Conservation (phyloP, 1,139 yeast genomes). For the Pneumocystis murina region DNA sequence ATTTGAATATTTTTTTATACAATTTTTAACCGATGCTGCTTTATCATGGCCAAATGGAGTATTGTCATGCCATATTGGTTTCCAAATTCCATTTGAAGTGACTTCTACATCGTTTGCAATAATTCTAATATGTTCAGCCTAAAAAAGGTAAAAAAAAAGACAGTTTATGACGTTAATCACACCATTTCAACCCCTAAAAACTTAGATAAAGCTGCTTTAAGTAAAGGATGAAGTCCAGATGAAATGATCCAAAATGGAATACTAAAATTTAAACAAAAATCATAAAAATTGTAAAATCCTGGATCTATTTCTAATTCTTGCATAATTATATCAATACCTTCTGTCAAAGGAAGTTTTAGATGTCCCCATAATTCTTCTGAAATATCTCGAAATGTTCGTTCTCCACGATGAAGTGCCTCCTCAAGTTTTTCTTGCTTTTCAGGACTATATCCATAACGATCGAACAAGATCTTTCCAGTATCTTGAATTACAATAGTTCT, state of each 20-base stretch:
- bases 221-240: slow-evolving; percentile 53
- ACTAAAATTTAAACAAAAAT: slow-evolving; percentile 35
- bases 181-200: slow-evolving; percentile 35
- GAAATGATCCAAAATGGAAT: slow-evolving; percentile 50
- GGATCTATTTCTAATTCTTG: slow-evolving; percentile 42
- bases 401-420: slow-evolving; percentile 25
- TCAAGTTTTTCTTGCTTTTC: slow-evolving; percentile 28
- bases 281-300: slow-evolving; percentile 42
- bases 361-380: slow-evolving; percentile 34
- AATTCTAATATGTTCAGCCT: slow-evolving; percentile 35
- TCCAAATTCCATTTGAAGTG: slow-evolving; percentile 36
- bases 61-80: slow-evolving; percentile 45
- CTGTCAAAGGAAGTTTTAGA: slow-evolving; percentile 31
- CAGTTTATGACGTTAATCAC: too few relatives aligned
- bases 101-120: slow-evolving; percentile 44
- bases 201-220: slow-evolving; percentile 41
- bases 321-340: slow-evolving; percentile 41
- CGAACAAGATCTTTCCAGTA: slow-evolving; percentile 33
- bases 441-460: slow-evolving; percentile 30
- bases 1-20: slow-evolving; percentile 15
- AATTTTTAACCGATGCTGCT: slow-evolving; percentile 43
- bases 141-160: neutral
- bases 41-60: slow-evolving; percentile 54
- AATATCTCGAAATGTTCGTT: slow-evolving; percentile 28
- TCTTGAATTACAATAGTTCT: slow-evolving; percentile 34